Base-by-base conservation (phyloP, 352 stramenopile genomes). In the Phytophthora citrophthora region DNA sequence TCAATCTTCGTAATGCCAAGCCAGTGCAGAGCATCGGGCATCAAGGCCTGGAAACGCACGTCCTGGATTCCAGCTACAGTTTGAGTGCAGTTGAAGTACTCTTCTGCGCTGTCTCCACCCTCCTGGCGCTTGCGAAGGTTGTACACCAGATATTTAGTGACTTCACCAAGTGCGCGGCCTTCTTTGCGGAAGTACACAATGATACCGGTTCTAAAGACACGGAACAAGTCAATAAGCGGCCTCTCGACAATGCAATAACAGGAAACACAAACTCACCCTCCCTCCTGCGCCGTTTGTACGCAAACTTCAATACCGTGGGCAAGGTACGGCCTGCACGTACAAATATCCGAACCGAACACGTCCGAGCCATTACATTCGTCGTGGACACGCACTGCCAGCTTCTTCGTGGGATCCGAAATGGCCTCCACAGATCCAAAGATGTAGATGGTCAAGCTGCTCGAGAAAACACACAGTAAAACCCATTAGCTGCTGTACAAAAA, bases 141-240 rank as follows among this genome's bases (percentile, higher is more conserved):
- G 89, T 99, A 99, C 15, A 99, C 97, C 15, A 99, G 77, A 76
- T 99, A 99, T 76, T 99, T 99, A 34, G 97, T 99, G 23, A 99
- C 97, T 85, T 99, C 97, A 40, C 97, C 97, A 9, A 99, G 81
- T 20, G 93, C 96, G 32, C 97, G 84, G 27, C 97, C 97, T 77
- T 99, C 98, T 76, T 99, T 99, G 15, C 98, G 94, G 74, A 98
- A 99, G 74, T 99, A 99, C 49, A 99, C 95, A 55, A 99, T 97
- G 48, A 99, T 84, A 36, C 97, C 97, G 60, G 88, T 93, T 41
- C 88, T 95, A 20, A 38, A 51, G 46, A 29, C 15, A 64, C 12
- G 53, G 3, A 61, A 46, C 6, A 31, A 31, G 34, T 68, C 26
- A 65, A 36, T 32, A 59, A 26, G 50, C 12, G 12, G 5, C 18